Conservation (phyloP, 1,284 basidiomycete species). For the Mycena citricolor region DNA sequence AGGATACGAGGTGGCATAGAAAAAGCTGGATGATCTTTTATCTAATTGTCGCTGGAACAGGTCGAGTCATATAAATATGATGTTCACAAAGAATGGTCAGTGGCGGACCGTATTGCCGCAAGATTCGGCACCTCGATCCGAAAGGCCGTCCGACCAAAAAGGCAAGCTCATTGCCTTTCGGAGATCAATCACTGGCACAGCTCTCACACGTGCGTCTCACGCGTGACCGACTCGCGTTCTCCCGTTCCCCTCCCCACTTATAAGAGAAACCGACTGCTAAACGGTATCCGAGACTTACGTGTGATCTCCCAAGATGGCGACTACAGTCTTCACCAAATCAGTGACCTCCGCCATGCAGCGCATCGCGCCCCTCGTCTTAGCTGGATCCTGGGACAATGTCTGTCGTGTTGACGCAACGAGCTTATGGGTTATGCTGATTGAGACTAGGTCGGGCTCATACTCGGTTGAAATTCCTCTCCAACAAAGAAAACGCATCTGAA, state of each 20-base stretch:
- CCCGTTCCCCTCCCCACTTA: too few relatives aligned
- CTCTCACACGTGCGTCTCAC: too few relatives aligned
- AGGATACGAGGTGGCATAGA: constrained; percentile 43
- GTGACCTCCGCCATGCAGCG: constrained; percentile 69
- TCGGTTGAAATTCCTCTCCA: constrained; percentile 48
- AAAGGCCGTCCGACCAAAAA: constrained; percentile 2
- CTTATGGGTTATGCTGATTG: constrained; percentile 4
- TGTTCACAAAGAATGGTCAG: too few relatives aligned
- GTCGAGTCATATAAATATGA: too few relatives aligned
- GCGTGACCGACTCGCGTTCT: too few relatives aligned
- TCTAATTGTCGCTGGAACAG: too few relatives aligned
- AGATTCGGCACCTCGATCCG: constrained; percentile 8
- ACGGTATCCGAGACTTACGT: too few relatives aligned
- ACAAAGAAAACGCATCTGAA: constrained; percentile 12
- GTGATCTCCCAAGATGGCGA: too few relatives aligned
- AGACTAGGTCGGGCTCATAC: constrained; percentile 74
- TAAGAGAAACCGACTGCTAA: too few relatives aligned
- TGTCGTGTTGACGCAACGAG: constrained; percentile 30
- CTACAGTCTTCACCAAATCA: constrained; percentile 37
- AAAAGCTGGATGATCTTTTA: not conserved
- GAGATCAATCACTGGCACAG: not conserved
- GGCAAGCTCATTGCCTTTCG: constrained; percentile 15
- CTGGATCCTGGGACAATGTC: constrained; percentile 91
- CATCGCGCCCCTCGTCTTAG: constrained; percentile 82
- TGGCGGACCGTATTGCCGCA: too few relatives aligned